Evolutionary conservation across 176 grass and related monocot species (phyloP).

Genomic region (Oryza brachyantha): DNA sequence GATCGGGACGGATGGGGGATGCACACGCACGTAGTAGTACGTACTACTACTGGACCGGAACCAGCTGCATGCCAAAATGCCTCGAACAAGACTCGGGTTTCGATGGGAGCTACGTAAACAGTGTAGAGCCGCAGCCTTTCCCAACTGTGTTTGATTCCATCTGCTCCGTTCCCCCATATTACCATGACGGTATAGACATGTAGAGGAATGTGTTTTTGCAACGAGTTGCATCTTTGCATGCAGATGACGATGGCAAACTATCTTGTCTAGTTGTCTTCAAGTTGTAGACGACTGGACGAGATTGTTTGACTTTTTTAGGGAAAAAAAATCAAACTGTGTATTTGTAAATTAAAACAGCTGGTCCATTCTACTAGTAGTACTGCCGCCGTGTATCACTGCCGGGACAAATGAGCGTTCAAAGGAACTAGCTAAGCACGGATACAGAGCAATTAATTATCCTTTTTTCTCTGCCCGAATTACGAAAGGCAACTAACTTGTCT

Average conservation of each 20-base stretch:
- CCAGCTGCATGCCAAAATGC: background rate
- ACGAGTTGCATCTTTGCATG: background rate
- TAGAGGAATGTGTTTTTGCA: too few relatives aligned
- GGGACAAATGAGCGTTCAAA: conserved; percentile 1
- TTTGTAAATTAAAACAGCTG: too few relatives aligned
- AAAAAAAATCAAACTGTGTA: too few relatives aligned
- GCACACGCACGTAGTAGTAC: too few relatives aligned
- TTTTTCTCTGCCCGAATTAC: conserved; percentile 1
- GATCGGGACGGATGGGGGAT: background rate
- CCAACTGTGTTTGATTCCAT: background rate
- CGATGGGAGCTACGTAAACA: background rate
- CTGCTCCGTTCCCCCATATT: background rate
- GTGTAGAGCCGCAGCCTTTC: background rate
- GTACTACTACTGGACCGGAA: background rate
- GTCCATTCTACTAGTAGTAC: too few relatives aligned
- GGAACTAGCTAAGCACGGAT: background rate
- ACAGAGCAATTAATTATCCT: background rate
- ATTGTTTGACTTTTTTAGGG: too few relatives aligned
- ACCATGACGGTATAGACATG: too few relatives aligned
- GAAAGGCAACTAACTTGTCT: conserved; percentile 16
- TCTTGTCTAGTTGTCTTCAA: background rate
- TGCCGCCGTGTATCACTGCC: background rate
- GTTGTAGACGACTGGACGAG: background rate
- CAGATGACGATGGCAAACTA: background rate
- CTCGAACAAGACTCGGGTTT: background rate